phyloP scores from a whole-genome alignment of 2,329 filamentous ascomycete species.

The Conoideocrella luteorostrata region DNA sequence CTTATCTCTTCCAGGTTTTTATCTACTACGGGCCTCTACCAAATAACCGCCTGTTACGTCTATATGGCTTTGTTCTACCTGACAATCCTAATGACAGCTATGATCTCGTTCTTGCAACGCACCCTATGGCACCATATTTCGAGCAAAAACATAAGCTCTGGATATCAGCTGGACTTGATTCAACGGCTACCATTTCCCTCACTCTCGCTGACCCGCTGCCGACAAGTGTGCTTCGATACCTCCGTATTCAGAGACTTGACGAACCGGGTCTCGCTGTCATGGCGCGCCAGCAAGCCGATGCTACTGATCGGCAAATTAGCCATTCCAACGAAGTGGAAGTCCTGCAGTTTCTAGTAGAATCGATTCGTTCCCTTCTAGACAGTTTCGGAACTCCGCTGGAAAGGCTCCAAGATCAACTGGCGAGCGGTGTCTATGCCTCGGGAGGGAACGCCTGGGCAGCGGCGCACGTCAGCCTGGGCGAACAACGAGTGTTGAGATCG shows the following conservation, averaged over 20 bases:
- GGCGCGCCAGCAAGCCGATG: slow-evolving; percentile 16
- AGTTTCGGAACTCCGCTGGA: slow-evolving; percentile 23
- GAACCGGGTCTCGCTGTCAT: slow-evolving; percentile 22
- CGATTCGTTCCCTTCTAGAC: slow-evolving; percentile 22
- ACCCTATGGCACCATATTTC: slow-evolving; percentile 25
- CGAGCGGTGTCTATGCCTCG: slow-evolving; percentile 21
- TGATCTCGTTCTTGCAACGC: slow-evolving; percentile 28
- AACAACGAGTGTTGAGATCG: slow-evolving; percentile 27
- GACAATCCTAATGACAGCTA: slow-evolving; percentile 29
- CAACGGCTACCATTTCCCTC: slow-evolving; percentile 25
- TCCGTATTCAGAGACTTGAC: slow-evolving; percentile 27
- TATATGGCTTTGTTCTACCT: slow-evolving; percentile 31
- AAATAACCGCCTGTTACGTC: slow-evolving; percentile 29
- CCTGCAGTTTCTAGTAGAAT: slow-evolving; percentile 25
- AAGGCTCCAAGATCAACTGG: slow-evolving; percentile 24
- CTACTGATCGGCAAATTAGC: slow-evolving; percentile 20
- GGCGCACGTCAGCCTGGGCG: slow-evolving; percentile 21
- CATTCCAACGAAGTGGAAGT: slow-evolving; percentile 25
- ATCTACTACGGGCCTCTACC: slow-evolving; percentile 27
- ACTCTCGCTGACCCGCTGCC: slow-evolving; percentile 26
- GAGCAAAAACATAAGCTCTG: slow-evolving; percentile 29
- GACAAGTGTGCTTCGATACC: slow-evolving; percentile 26
- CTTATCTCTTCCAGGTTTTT: slow-evolving; percentile 18
- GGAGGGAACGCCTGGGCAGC: slow-evolving; percentile 29
- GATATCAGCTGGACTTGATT: slow-evolving; percentile 24